These are phyloP conservation scores for Suillus weaverae DNA, from an alignment of 768 basidiomycete genomes.

Conservation along the genomic window DNA sequence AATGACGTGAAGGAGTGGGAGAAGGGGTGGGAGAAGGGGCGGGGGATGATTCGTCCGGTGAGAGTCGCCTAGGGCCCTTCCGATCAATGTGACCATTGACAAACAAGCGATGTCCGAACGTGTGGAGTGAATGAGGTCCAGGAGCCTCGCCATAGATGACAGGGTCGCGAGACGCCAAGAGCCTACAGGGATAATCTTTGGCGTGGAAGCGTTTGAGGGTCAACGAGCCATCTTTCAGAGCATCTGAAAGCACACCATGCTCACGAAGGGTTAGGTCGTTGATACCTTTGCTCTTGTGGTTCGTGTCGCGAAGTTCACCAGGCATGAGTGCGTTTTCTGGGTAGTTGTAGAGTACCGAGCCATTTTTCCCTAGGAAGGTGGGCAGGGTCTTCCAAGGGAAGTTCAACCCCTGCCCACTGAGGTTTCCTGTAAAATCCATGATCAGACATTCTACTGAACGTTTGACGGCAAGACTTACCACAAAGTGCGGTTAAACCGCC, in stretches of 20 bases:
- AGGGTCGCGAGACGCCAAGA: neutral
- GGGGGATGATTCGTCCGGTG: neutral
- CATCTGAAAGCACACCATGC: neutral
- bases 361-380: neutral
- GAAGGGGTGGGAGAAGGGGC: neutral
- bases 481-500: neutral
- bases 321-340: neutral
- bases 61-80: neutral
- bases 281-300: constrained; percentile 1
- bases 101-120: neutral
- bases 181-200: neutral
- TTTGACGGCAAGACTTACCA: neutral
- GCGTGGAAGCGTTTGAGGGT: neutral
- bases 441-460: neutral
- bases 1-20: neutral
- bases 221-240: neutral
- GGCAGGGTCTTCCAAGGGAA: constrained; percentile 5
- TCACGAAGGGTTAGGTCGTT: neutral
- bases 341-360: neutral
- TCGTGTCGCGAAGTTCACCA: neutral
- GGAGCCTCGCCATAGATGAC: neutral
- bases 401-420: neutral
- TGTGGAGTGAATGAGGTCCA: neutral
- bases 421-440: neutral
- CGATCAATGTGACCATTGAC: neutral